Conservation (phyloP, 2,329 filamentous ascomycete genomes). For the Epichloe festucae region DNA sequence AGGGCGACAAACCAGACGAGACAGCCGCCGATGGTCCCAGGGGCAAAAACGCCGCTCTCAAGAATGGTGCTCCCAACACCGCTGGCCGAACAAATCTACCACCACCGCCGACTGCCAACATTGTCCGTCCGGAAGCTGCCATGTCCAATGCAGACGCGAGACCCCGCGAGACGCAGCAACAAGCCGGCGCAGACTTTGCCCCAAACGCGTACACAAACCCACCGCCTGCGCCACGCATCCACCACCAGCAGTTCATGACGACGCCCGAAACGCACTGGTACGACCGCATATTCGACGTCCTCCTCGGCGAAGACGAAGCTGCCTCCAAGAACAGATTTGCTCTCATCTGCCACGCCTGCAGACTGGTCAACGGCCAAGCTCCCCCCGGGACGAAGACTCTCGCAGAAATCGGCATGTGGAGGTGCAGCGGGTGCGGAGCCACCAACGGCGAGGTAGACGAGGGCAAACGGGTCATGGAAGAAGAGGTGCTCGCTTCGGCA, state of each 20-base stretch:
- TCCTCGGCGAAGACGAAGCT: constrained; percentile 91
- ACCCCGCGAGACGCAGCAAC: background rate
- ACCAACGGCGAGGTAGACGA: constrained; percentile 76
- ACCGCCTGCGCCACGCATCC: constrained; percentile 5
- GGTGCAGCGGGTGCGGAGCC: constrained; percentile 71
- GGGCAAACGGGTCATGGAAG: constrained; percentile 55
- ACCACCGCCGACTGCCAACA: constrained; percentile 52
- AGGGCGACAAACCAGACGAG: constrained; percentile 3
- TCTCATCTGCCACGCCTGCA: constrained; percentile 69
- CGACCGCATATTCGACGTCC: constrained; percentile 79
- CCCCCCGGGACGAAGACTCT: constrained; percentile 70
- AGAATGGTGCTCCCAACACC: background rate
- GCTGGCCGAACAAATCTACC: constrained; percentile 32
- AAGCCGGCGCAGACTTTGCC: constrained; percentile 48
- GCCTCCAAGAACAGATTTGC: constrained; percentile 81
- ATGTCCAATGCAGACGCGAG: constrained; percentile 4
- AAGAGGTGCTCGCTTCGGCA: constrained; percentile 39
- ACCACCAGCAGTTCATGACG: constrained; percentile 9
- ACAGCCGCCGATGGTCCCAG: constrained; percentile 1
- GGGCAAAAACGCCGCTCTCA: constrained; percentile 11
- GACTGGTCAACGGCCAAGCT: constrained; percentile 93
- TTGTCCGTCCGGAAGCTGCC: constrained; percentile 28
- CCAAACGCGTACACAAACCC: constrained; percentile 44
- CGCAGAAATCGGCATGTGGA: constrained; percentile 75
- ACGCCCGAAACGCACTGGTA: constrained; percentile 62